These are phyloP conservation scores for Tranzscheliella williamsii DNA, from an alignment of 1,284 basidiomycete genomes.

Conservation along the genomic window DNA sequence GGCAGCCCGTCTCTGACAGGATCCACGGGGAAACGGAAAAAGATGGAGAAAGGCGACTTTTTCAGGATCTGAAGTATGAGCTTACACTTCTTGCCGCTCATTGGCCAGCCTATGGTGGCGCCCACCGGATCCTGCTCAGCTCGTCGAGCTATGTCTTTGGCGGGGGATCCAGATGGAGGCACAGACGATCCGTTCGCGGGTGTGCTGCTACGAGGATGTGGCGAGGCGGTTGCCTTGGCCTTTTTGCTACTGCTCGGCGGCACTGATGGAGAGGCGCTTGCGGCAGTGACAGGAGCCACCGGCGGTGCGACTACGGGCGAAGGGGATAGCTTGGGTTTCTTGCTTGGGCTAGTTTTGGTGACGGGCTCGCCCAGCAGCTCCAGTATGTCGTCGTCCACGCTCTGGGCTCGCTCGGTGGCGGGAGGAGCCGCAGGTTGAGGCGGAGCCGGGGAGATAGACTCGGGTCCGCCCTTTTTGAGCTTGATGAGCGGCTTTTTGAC, in stretches of 20 bases:
- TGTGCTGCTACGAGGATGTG: constrained; percentile 2
- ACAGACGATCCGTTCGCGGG: neutral
- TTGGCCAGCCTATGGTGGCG: constrained; percentile 35
- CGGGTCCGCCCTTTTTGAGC: constrained; percentile 22
- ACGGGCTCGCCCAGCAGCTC: constrained; percentile 25
- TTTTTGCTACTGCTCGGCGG: too few species aligned
- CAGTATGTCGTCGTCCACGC: constrained; percentile 37
- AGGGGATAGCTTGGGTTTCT: constrained; percentile 28
- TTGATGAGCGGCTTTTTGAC: constrained; percentile 44
- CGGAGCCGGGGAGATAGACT: constrained; percentile 7
- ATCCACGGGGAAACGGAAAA: constrained; percentile 86
- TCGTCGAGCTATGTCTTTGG: constrained; percentile 25
- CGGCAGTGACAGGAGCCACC: too few species aligned
- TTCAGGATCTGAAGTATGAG: constrained; percentile 71
- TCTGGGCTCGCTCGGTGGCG: constrained; percentile 12
- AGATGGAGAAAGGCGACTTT: constrained; percentile 72
- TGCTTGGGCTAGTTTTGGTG: constrained; percentile 23
- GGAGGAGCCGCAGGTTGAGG: constrained; percentile 2
- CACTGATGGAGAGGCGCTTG: too few species aligned
- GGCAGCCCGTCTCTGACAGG: constrained; percentile 73
- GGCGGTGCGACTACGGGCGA: too few species aligned
- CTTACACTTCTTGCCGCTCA: constrained; percentile 69
- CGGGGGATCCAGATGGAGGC: constrained; percentile 1
- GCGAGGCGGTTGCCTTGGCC: constrained; percentile 7
- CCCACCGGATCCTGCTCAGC: constrained; percentile 39